Percentiles rank a stretch among this genome's conserved stretches.
Conservation (phyloP, 495 filamentous ascomycete genomes). For the Aspergillus olivimuriae region DNA sequence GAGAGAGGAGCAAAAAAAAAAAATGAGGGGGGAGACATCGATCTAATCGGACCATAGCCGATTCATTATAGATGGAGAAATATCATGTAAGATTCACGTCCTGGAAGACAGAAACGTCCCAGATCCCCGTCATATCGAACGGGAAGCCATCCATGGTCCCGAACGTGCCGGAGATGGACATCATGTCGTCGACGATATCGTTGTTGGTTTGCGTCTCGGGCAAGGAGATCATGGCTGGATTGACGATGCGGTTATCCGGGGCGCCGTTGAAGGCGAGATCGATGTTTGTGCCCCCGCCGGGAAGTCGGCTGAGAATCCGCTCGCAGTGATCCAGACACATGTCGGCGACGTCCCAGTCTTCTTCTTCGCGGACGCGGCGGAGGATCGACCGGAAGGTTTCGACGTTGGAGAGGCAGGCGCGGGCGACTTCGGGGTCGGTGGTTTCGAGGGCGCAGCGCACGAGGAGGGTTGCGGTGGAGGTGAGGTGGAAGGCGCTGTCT, state of each 20-base stretch:
- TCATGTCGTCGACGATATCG: constrained; percentile 47
- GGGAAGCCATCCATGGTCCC: constrained; percentile 47
- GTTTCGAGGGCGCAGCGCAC: constrained; percentile 45
- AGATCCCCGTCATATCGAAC: constrained; percentile 47
- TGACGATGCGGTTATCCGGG: constrained; percentile 30
- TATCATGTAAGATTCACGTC: constrained; percentile 37
- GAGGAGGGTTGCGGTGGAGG: constrained; percentile 42
- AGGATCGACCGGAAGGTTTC: constrained; percentile 38
- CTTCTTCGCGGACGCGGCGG: constrained; percentile 43
- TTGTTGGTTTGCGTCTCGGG: constrained; percentile 45
- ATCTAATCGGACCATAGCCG: too few species aligned
- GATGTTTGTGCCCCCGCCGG: constrained; percentile 15
- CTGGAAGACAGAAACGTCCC: constrained; percentile 44
- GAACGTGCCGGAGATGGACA: constrained; percentile 44
- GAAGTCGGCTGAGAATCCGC: constrained; percentile 38
- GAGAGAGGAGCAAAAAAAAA: too few species aligned
- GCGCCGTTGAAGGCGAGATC: constrained; percentile 5
- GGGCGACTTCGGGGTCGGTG: constrained; percentile 32
- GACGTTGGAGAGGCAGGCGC: constrained; percentile 37
- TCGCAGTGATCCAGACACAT: constrained; percentile 50
- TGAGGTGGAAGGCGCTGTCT: constrained; percentile 46
- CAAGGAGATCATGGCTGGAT: constrained; percentile 38
- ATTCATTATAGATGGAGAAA: too few species aligned
- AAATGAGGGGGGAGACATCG: too few species aligned
- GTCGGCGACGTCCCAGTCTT: constrained; percentile 49